phyloP scores from a whole-genome alignment of 306 rosid species.

The Cicer arietinum region DNA sequence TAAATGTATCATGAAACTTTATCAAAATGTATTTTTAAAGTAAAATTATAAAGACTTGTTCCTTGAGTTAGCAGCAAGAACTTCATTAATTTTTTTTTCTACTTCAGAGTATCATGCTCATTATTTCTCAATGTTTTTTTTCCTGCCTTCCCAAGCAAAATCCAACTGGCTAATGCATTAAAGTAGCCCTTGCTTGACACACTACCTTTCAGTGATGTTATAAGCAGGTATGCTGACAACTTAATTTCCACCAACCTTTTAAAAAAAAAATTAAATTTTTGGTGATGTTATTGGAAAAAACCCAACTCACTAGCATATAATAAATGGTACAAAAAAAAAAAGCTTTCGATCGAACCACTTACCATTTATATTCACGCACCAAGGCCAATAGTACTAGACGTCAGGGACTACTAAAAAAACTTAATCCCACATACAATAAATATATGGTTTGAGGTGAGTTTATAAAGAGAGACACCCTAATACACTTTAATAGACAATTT shows the following conservation, averaged over 20 bases:
- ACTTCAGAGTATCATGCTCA: slow-evolving; percentile 26
- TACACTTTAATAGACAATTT: no score
- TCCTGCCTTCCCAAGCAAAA: slow-evolving; percentile 76
- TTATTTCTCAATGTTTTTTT: slow-evolving; percentile 15
- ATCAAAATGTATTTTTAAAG: slow-evolving; percentile 33
- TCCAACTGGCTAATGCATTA: slow-evolving; percentile 43
- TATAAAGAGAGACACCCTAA: no score
- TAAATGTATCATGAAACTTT: slow-evolving; percentile 22
- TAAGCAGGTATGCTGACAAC: slow-evolving; percentile 42
- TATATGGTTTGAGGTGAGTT: no score
- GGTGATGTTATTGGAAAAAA: no score
- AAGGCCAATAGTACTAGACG: no score
- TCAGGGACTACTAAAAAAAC: no score
- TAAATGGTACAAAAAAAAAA: no score
- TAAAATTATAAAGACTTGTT: slow-evolving; percentile 37
- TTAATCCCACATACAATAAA: no score
- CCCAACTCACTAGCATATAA: no score
- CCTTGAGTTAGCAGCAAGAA: slow-evolving; percentile 46
- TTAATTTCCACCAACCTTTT: slow-evolving; percentile 43
- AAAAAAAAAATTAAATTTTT: not conserved
- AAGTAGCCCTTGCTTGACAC: slow-evolving; percentile 44
- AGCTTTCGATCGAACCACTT: no score
- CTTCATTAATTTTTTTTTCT: slow-evolving; percentile 30
- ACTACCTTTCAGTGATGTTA: slow-evolving; percentile 49
- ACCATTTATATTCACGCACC: no score